phyloP scores from a whole-genome alignment of 2,329 filamentous ascomycete species.

The Penicillium sp. region DNA sequence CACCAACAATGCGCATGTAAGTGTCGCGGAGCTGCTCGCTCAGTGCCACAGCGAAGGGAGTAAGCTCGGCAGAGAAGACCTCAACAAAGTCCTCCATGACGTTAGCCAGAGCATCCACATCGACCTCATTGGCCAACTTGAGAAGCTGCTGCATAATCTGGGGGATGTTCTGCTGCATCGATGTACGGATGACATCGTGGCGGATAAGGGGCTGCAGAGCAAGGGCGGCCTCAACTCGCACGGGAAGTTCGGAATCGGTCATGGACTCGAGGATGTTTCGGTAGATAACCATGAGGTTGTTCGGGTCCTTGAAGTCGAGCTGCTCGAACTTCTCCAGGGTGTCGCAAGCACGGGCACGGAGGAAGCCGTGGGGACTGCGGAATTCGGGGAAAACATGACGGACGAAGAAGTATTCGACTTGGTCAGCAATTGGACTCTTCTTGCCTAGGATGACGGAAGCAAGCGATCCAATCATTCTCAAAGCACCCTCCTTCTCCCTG shows the following conservation, averaged over 20 bases:
- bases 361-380: constrained; percentile 84
- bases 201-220: constrained; percentile 93
- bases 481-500: constrained; percentile 90
- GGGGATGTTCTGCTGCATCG: constrained; percentile 97
- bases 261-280: constrained; percentile 95
- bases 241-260: constrained; percentile 89
- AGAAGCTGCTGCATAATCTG: constrained; percentile 99
- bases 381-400: constrained; percentile 99
- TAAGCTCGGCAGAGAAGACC: constrained; percentile 94
- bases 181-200: constrained; percentile 88
- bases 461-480: constrained; percentile 95
- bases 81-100: constrained; percentile 99
- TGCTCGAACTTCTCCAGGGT: constrained; percentile 98
- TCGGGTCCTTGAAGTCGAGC: constrained; percentile 92
- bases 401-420: constrained; percentile 98
- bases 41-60: constrained; percentile 92
- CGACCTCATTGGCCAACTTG: constrained; percentile 95
- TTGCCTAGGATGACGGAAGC: constrained; percentile 93
- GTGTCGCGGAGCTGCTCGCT: constrained; percentile 96
- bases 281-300: constrained; percentile 95
- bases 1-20: constrained; percentile 88
- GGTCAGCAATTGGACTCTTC: constrained; percentile 96
- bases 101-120: constrained; percentile 94
- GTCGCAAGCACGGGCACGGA: constrained; percentile 92
- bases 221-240: constrained; percentile 89